These are phyloP conservation scores for Globisporangium camurandrum DNA, from an alignment of 352 stramenopile species.

Conservation along the genomic window DNA sequence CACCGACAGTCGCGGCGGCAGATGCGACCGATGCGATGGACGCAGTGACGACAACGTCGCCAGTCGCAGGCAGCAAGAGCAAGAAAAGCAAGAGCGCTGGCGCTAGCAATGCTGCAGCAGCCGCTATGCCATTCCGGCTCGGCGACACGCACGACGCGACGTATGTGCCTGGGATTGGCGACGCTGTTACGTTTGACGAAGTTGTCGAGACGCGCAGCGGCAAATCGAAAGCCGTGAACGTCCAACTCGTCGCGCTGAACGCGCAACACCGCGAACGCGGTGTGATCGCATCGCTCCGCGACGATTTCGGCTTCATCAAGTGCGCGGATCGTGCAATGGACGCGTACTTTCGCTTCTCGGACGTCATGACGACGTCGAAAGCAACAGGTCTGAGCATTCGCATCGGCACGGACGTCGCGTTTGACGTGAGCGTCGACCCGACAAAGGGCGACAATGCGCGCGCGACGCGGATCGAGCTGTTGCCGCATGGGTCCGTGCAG, in stretches of 20 bases:
- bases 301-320: conserved; percentile 83
- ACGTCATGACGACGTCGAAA: conserved; percentile 44
- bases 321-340: conserved; percentile 56
- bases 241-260: conserved; percentile 54
- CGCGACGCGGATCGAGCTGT: conserved; percentile 48
- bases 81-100: conserved; percentile 33
- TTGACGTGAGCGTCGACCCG: conserved; percentile 44
- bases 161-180: conserved; percentile 50
- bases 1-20: conserved; percentile 7
- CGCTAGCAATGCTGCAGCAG: background rate
- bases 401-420: conserved; percentile 54
- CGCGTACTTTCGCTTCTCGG: conserved; percentile 71
- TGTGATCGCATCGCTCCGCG: conserved; percentile 59
- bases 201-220: conserved; percentile 62
- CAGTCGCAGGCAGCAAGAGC: background rate
- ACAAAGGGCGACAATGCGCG: conserved; percentile 46
- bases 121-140: conserved; percentile 37
- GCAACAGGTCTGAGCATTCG: conserved; percentile 23
- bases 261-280: conserved; percentile 59
- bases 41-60: background rate
- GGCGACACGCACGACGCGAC: conserved; percentile 55
- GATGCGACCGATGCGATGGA: conserved; percentile 7
- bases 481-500: conserved; percentile 45
- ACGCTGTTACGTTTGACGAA: conserved; percentile 61
- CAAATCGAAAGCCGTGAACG: conserved; percentile 48